Conservation (phyloP, 2,329 filamentous ascomycete species). For the Neonectria punicea region DNA sequence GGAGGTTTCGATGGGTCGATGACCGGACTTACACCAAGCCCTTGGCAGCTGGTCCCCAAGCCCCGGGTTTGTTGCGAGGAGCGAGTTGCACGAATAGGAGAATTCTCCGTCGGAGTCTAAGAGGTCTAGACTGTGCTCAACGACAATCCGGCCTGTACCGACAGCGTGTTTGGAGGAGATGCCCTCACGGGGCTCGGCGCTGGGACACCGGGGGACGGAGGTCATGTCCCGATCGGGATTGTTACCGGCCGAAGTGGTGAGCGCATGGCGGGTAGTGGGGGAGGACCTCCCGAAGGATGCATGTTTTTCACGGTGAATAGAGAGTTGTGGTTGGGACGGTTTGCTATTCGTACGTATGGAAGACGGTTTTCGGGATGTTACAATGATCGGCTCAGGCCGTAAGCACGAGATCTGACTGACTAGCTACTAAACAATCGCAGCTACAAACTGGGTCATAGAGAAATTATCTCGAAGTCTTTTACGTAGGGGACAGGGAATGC, state of each 20-base stretch:
- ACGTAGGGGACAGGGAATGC: neutral
- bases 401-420: neutral
- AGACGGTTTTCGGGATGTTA: neutral
- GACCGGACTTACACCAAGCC: neutral
- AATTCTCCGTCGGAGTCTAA: constrained; percentile 39
- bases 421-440: neutral
- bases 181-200: neutral
- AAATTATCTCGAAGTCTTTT: neutral
- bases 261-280: neutral
- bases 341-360: too few relatives aligned
- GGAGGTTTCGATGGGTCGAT: constrained; percentile 25
- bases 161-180: neutral
- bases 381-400: neutral
- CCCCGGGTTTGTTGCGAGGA: neutral
- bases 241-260: constrained; percentile 2
- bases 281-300: neutral
- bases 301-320: neutral
- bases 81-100: constrained; percentile 36
- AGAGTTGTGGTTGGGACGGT: too few relatives aligned
- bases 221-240: constrained; percentile 4
- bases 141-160: constrained; percentile 15
- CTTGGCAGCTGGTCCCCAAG: neutral
- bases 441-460: neutral
- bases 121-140: neutral
- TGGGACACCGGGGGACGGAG: constrained; percentile 16